Conservation (phyloP, 31 red algal species). For the Porphyra umbilicalis region DNA sequence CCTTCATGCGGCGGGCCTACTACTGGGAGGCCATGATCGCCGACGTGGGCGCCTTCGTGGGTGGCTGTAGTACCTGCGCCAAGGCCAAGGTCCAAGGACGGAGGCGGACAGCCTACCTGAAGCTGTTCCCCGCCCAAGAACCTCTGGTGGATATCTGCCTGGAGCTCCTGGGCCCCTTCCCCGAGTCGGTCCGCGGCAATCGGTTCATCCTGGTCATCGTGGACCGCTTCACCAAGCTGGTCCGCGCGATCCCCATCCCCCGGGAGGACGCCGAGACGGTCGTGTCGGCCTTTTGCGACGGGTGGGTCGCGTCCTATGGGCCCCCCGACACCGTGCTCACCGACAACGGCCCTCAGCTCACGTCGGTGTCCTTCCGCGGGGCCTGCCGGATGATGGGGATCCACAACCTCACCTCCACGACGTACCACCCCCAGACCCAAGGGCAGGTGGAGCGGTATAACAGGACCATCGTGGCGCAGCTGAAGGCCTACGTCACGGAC, state of each 20-base stretch:
- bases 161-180: conserved; percentile 9
- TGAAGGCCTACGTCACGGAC: conserved; percentile 6
- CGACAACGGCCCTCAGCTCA: conserved; percentile 8
- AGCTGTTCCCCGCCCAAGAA: conserved; percentile 14
- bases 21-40: background rate
- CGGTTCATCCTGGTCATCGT: conserved; percentile 7
- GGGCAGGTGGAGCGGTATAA: conserved; percentile 27
- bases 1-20: no score
- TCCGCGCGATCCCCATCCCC: conserved; percentile 4
- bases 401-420: conserved; percentile 7
- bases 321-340: background rate
- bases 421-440: conserved; percentile 29
- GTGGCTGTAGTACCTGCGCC: background rate
- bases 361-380: background rate
- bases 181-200: conserved; percentile 7
- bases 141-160: conserved; percentile 11
- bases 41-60: conserved; percentile 4
- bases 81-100: background rate
- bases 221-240: conserved; percentile 19
- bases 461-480: conserved; percentile 7
- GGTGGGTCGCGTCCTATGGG: conserved; percentile 5
- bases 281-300: background rate
- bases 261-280: background rate
- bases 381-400: background rate
- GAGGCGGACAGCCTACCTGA: conserved; percentile 5